Evolutionary conservation across 2,329 filamentous ascomycete genomes (phyloP).

Genomic region (Xylogone sp.): DNA sequence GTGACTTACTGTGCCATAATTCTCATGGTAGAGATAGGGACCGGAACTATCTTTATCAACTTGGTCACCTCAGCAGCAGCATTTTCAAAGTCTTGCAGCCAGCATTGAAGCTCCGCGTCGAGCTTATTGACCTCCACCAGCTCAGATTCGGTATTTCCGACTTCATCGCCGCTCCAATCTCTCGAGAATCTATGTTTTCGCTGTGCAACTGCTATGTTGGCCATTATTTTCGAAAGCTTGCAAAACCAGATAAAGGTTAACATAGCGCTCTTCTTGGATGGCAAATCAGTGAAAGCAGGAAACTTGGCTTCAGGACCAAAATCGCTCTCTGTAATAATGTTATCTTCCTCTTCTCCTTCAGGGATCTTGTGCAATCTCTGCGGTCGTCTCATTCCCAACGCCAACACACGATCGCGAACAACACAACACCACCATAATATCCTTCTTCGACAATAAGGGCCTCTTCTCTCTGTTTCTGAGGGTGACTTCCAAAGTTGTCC

Average conservation of each 20-base stretch:
- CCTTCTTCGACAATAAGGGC: slow-evolving; percentile 1
- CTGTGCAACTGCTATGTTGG: slow-evolving; percentile 6
- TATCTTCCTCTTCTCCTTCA: not conserved
- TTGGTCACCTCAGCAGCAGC: not conserved
- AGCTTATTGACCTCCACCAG: slow-evolving; percentile 5
- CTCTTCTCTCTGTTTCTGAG: not conserved
- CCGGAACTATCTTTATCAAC: slow-evolving; percentile 2
- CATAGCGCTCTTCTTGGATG: slow-evolving; percentile 4
- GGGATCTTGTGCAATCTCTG: slow-evolving; percentile 7
- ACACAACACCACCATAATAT: slow-evolving; percentile 11
- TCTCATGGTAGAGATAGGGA: slow-evolving; percentile 6
- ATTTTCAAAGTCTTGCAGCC: slow-evolving; percentile 7
- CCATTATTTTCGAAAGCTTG: slow-evolving; percentile 11
- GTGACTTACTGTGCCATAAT: slow-evolving; percentile 9
- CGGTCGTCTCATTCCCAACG: slow-evolving; percentile 9
- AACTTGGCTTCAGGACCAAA: slow-evolving; percentile 7
- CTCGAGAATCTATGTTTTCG: slow-evolving; percentile 3
- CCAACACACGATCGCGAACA: slow-evolving; percentile 8
- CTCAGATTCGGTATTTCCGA: not conserved
- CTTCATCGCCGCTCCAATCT: slow-evolving; percentile 6
- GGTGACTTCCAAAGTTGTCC: slow-evolving; percentile 5
- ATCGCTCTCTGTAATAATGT: slow-evolving; percentile 4
- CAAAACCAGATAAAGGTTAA: slow-evolving; percentile 12
- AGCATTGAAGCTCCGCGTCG: slow-evolving; percentile 2
- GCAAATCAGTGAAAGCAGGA: slow-evolving; percentile 3